Conservation (phyloP, 768 basidiomycete genomes). For the Boletus edulis region DNA sequence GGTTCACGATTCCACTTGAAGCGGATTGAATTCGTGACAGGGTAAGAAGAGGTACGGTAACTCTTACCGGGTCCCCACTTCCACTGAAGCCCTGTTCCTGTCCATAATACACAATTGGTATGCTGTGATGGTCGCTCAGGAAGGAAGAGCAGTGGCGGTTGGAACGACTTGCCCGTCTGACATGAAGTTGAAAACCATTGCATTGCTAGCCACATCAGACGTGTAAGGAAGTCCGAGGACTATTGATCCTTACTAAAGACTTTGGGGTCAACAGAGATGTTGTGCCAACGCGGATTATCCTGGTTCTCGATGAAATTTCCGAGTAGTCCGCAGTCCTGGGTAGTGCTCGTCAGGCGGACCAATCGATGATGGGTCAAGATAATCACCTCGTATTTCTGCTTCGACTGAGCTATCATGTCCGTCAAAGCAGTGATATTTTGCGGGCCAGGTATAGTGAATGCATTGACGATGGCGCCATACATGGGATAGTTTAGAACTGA, state of each 20-base stretch:
- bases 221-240: not conserved
- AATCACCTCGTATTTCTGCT: constrained; percentile 48
- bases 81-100: constrained; percentile 75
- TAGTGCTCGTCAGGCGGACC: not conserved
- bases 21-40: not conserved
- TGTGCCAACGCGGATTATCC: constrained; percentile 73
- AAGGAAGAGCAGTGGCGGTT: not conserved
- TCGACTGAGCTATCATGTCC: constrained; percentile 50
- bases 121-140: constrained; percentile 31
- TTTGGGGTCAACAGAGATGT: constrained; percentile 71
- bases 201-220: constrained; percentile 48
- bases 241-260: constrained; percentile 49
- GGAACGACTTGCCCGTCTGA: constrained; percentile 51
- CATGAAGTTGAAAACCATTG: constrained; percentile 74
- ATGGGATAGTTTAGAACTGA: constrained; percentile 73
- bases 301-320: constrained; percentile 84
- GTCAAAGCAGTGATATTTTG: constrained; percentile 58
- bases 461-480: constrained; percentile 59
- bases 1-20: constrained; percentile 70
- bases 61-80: constrained; percentile 56
- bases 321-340: constrained; percentile 35
- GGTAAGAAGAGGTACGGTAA: no score
- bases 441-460: constrained; percentile 70
- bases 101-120: constrained; percentile 80
- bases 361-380: not conserved